Evolutionary conservation across 2,329 filamentous ascomycete species (phyloP).

Genomic region (Stagonosporopsis rhizophila): DNA sequence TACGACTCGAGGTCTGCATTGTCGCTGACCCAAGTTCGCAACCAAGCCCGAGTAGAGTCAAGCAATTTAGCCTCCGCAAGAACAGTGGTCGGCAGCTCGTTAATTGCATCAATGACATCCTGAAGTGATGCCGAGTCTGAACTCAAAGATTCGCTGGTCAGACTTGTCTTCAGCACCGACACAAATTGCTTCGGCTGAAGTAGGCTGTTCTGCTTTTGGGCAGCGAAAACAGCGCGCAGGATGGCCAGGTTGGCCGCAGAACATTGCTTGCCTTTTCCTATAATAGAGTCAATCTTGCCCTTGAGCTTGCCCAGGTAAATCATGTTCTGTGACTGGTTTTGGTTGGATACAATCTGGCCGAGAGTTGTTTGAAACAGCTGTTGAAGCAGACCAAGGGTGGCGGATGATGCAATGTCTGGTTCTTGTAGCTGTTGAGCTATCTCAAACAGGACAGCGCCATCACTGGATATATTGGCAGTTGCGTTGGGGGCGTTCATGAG

Average conservation of each 20-base stretch:
- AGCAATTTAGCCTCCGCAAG: constrained; percentile 29
- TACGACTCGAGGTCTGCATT: constrained; percentile 32
- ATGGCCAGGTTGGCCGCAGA: constrained; percentile 35
- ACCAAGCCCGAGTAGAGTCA: constrained; percentile 23
- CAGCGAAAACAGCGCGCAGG: constrained; percentile 34
- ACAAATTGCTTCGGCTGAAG: constrained; percentile 35
- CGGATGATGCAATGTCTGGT: constrained; percentile 18
- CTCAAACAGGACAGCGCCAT: constrained; percentile 35
- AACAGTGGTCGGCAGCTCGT: constrained; percentile 29
- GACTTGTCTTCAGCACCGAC: constrained; percentile 28
- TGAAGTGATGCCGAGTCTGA: constrained; percentile 15
- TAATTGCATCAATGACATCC: constrained; percentile 38
- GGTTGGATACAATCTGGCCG: constrained; percentile 42
- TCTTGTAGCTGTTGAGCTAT: constrained; percentile 36
- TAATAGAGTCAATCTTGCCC: constrained; percentile 26
- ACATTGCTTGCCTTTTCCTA: constrained; percentile 32
- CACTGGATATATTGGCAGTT: constrained; percentile 42
- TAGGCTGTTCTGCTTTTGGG: constrained; percentile 31
- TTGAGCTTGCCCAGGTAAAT: constrained; percentile 39
- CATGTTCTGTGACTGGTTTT: constrained; percentile 44
- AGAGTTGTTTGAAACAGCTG: constrained; percentile 36
- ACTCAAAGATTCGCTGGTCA: constrained; percentile 23
- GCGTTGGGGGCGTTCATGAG: constrained; percentile 48
- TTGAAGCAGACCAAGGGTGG: constrained; percentile 32
- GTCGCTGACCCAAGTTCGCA: constrained; percentile 33